Base-by-base conservation (phyloP, 352 stramenopile genomes). In the Phytopythium sindhum region DNA sequence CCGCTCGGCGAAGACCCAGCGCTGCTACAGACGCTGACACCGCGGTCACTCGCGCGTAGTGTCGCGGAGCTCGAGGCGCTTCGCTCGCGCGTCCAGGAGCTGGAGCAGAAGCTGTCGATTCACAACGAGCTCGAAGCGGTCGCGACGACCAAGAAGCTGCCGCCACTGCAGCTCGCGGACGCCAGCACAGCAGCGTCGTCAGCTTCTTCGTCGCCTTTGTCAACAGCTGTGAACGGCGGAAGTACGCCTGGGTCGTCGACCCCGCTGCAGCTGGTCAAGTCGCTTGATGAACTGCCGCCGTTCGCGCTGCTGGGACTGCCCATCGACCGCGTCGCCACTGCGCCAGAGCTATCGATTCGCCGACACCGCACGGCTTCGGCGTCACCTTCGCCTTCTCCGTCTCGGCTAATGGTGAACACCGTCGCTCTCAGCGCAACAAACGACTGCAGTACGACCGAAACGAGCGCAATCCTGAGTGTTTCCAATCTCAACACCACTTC, bases 61-160 rank as follows among this genome's bases (percentile, higher is more conserved):
- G 75, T 87, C 61, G 72, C 78, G 0, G 80, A 88, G 41, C 72
- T 89, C 0, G 73, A 86, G 23, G 69, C 74, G 8, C 35, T 89
- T 35, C 73, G 73, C 31, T 81, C 59, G 10, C 71, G 80, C 26
- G 78, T 89, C 1, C 58, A 74, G 4, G 76, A 86, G 17, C 69
- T 89, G 7, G 76, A 91, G 56, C 70, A 78, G 23, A 74, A 84
- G 45, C 69, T 91, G 44, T 73, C 78, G 44, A 68, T 77, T 26
- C 78, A 87, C 50, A 69, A 84, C 24, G 56, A 52, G 17, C 26
- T 76, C 14, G 74, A 68, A 0, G 63, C 69, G 21, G 74, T 57
- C 10, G 76, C 77, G 54, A 60, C 61, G 17, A 62, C 65, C 15
- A 81, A 69, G 26, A 89, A 80, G 52, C 63, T 88, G 7, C 81